Evolutionary conservation across 768 basidiomycete genomes (phyloP).

Genomic region (Lentinula sp.): DNA sequence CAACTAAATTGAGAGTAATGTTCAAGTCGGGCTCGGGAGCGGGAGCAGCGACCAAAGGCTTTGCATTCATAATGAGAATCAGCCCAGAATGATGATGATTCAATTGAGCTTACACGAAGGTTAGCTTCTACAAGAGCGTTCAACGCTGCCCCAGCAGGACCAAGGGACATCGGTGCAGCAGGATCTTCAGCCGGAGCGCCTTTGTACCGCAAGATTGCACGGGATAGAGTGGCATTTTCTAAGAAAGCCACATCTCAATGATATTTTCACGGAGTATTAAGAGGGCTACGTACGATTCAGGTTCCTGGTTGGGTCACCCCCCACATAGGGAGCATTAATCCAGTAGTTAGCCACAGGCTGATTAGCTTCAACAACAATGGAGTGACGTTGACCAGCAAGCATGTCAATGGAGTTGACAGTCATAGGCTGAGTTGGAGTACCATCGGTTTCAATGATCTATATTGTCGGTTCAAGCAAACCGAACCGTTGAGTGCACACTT

Average conservation of each 20-base stretch:
- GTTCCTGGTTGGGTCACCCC: slow-evolving; percentile 24
- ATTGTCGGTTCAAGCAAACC: neutral
- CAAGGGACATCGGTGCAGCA: slow-evolving; percentile 19
- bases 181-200: slow-evolving; percentile 30
- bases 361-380: slow-evolving; percentile 27
- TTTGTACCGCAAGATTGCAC: slow-evolving; percentile 32
- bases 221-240: slow-evolving; percentile 22
- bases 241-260: no score
- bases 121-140: slow-evolving; percentile 4
- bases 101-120: slow-evolving; percentile 10
- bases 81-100: neutral
- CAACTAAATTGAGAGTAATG: slow-evolving; percentile 16
- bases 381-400: slow-evolving; percentile 16
- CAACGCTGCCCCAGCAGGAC: slow-evolving; percentile 8
- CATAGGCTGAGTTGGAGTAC: slow-evolving; percentile 17
- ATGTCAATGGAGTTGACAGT: neutral
- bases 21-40: slow-evolving; percentile 18
- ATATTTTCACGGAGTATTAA: neutral
- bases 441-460: slow-evolving; percentile 34
- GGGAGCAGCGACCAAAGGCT: slow-evolving; percentile 13
- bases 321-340: slow-evolving; percentile 29
- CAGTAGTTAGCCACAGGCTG: slow-evolving; percentile 43
- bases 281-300: slow-evolving; percentile 19
- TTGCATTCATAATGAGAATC: neutral
- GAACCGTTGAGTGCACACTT: slow-evolving; percentile 7